These are phyloP conservation scores for Vitis cinerea DNA, from an alignment of 164 flowering plant species.

Conservation along the genomic window DNA sequence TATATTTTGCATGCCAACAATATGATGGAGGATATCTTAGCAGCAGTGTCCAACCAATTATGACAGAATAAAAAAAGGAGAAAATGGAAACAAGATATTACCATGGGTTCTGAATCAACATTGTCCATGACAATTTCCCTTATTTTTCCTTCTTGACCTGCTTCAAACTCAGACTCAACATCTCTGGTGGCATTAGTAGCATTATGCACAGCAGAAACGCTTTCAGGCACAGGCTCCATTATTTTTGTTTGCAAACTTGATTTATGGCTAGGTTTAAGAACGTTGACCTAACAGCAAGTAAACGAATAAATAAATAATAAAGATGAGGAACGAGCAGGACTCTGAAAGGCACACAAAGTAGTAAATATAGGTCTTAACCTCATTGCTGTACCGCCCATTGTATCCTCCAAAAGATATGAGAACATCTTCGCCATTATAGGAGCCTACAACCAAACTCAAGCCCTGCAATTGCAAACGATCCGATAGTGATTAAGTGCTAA, in stretches of 20 bases:
- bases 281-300: conserved; percentile 55
- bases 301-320: conserved; percentile 4
- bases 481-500: neutral
- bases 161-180: conserved; percentile 69
- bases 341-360: conserved; percentile 1
- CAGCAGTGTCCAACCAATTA: too few species aligned
- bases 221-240: conserved; percentile 64
- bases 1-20: too few species aligned
- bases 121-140: conserved; percentile 88
- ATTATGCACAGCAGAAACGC: conserved; percentile 74
- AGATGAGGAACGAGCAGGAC: neutral
- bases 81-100: conserved; percentile 16
- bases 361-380: conserved; percentile 42
- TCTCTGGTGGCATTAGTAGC: conserved; percentile 76
- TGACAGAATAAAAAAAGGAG: too few species aligned
- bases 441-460: conserved; percentile 81
- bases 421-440: conserved; percentile 80
- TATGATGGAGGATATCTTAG: too few species aligned
- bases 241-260: conserved; percentile 76
- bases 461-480: conserved; percentile 60
- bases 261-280: conserved; percentile 93
- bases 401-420: conserved; percentile 98
- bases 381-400: conserved; percentile 94
- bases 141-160: conserved; percentile 77
- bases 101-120: conserved; percentile 57